These are phyloP conservation scores for Rickenella mellea DNA, from an alignment of 768 basidiomycete species.

Conservation along the genomic window DNA sequence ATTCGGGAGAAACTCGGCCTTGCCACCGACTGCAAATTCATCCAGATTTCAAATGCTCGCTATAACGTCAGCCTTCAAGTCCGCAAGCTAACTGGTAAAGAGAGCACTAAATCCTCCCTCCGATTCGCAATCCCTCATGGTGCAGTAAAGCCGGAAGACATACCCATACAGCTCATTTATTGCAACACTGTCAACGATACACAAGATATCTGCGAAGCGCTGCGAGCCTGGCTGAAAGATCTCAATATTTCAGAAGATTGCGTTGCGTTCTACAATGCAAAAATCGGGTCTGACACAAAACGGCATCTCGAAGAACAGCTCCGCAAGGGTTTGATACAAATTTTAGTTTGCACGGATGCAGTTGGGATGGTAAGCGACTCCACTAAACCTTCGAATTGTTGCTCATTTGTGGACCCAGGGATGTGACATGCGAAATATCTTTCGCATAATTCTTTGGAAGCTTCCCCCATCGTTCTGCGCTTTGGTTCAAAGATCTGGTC, in stretches of 20 bases:
- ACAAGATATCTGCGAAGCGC: conserved; percentile 10
- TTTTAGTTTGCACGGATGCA: conserved; percentile 17
- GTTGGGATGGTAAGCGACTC: conserved; percentile 17
- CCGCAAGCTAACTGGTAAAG: conserved; percentile 6
- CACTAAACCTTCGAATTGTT: background rate
- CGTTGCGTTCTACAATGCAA: conserved; percentile 17
- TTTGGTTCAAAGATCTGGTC: conserved; percentile 12
- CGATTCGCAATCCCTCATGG: conserved; percentile 14
- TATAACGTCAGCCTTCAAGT: conserved; percentile 20
- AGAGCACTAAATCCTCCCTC: conserved; percentile 12
- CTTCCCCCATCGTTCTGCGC: conserved; percentile 15
- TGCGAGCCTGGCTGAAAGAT: conserved; percentile 11
- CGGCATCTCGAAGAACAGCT: conserved; percentile 10
- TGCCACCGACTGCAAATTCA: background rate
- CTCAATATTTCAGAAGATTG: conserved; percentile 5
- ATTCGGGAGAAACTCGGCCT: conserved; percentile 10
- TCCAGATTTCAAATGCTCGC: conserved; percentile 12
- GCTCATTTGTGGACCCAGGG: conserved; percentile 4
- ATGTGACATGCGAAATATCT: conserved; percentile 10
- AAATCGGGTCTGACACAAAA: conserved; percentile 12
- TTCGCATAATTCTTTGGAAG: conserved; percentile 11
- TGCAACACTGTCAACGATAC: conserved; percentile 9
- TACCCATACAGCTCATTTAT: conserved; percentile 14
- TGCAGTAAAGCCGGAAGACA: conserved; percentile 7
- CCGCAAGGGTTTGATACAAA: conserved; percentile 9